phyloP scores from a whole-genome alignment of 257 asterid genomes.

The Solanum tarijense region DNA sequence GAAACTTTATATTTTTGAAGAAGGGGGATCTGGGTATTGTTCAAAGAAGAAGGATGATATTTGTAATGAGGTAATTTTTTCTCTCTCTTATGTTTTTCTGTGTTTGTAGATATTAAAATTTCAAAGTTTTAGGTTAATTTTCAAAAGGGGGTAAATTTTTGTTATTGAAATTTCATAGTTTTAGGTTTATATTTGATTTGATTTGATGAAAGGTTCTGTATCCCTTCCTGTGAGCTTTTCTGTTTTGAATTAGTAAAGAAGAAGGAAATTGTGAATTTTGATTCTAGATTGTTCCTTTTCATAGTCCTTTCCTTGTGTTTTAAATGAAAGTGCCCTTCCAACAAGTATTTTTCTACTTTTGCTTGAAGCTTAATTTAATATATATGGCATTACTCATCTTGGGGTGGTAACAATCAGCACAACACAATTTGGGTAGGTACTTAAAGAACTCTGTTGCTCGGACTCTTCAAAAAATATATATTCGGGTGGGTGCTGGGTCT shows the following conservation, averaged over 20 bases:
- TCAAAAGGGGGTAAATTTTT: neutral
- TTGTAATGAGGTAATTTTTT: slow-evolving; percentile 33
- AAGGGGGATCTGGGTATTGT: slow-evolving; percentile 76
- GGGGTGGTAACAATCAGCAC: neutral
- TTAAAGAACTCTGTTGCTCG: neutral
- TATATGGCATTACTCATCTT: neutral
- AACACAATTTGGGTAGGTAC: neutral
- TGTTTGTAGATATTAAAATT: neutral
- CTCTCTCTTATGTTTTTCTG: neutral
- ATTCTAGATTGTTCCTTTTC: neutral
- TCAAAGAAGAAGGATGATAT: slow-evolving; percentile 72
- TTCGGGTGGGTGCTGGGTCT: neutral
- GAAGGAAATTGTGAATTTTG: neutral
- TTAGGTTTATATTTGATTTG: too few species aligned
- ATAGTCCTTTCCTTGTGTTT: neutral
- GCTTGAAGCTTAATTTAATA: neutral
- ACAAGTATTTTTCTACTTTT: neutral
- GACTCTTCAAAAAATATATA: neutral
- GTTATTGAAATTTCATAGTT: neutral
- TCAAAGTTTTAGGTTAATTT: neutral
- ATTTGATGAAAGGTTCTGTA: neutral
- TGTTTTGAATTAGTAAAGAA: neutral
- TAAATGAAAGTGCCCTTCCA: neutral
- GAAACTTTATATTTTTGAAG: slow-evolving; percentile 44
- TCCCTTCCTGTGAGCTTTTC: neutral